These are phyloP conservation scores for Suhomyces faveliae DNA, from an alignment of 805 yeast species.

Conservation along the genomic window DNA sequence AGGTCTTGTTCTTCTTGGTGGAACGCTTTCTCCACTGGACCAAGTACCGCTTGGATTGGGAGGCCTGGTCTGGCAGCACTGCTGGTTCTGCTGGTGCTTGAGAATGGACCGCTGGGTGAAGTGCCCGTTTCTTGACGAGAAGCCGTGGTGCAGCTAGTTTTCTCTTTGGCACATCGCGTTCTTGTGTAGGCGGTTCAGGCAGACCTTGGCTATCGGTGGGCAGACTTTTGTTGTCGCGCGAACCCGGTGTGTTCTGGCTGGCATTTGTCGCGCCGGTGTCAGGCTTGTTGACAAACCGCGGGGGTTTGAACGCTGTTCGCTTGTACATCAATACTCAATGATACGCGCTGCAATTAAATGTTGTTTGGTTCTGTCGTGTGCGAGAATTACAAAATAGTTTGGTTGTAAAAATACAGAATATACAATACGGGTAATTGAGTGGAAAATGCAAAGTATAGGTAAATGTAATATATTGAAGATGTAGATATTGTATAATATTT, in stretches of 20 bases:
- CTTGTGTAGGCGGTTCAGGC: too few species aligned
- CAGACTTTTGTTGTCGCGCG: not conserved
- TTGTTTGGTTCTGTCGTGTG: not conserved
- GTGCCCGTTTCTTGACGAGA: not conserved
- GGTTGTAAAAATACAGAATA: too few species aligned
- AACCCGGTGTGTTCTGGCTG: not conserved
- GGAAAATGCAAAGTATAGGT: too few species aligned
- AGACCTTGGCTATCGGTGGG: not conserved
- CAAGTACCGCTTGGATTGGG: conserved; percentile 8
- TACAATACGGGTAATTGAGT: too few species aligned
- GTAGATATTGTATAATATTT: too few species aligned
- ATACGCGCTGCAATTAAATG: not conserved
- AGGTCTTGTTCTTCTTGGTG: conserved; percentile 78
- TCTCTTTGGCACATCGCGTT: not conserved
- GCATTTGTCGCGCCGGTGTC: not conserved
- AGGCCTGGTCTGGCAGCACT: too few species aligned
- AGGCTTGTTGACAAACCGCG: conserved; percentile 27
- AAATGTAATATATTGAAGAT: too few species aligned
- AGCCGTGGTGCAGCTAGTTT: not conserved
- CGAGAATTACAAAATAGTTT: too few species aligned
- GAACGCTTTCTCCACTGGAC: conserved; percentile 72
- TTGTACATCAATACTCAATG: conserved; percentile 12
- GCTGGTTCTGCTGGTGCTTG: not conserved
- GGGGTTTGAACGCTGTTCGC: conserved; percentile 51
- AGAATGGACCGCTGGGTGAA: not conserved